Percentiles rank a stretch among this genome's conserved stretches.
These are phyloP conservation scores for Phytopythium helicoides DNA, from an alignment of 352 stramenopile genomes.

Conservation along the genomic window DNA sequence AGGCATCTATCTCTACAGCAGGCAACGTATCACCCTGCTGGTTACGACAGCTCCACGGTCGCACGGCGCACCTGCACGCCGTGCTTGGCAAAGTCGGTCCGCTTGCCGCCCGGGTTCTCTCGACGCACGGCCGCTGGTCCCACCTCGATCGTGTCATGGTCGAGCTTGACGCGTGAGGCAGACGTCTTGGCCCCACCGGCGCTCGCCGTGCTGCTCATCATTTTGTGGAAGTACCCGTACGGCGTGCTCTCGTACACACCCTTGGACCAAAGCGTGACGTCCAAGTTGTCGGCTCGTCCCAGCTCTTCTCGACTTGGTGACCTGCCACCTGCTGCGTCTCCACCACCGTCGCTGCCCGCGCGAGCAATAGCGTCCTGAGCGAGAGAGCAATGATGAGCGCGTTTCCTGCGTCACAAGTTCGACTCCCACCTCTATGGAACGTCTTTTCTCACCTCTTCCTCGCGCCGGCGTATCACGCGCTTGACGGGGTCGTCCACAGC, in stretches of 20 bases:
- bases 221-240: slow-evolving; percentile 86
- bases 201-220: slow-evolving; percentile 56
- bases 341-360: slow-evolving; percentile 23
- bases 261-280: slow-evolving; percentile 74
- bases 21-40: background rate
- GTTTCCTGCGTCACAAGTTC: too few relatives aligned
- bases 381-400: background rate
- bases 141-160: slow-evolving; percentile 71
- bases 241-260: slow-evolving; percentile 75
- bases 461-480: slow-evolving; percentile 51
- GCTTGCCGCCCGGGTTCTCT: slow-evolving; percentile 64
- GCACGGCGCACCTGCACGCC: slow-evolving; percentile 38
- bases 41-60: slow-evolving; percentile 47
- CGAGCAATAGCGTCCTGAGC: slow-evolving; percentile 45
- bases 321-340: slow-evolving; percentile 3
- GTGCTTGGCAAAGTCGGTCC: slow-evolving; percentile 48
- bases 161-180: slow-evolving; percentile 58
- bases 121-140: slow-evolving; percentile 34
- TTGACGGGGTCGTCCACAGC: slow-evolving; percentile 67
- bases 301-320: slow-evolving; percentile 7
- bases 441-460: slow-evolving; percentile 42
- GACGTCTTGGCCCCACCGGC: slow-evolving; percentile 48
- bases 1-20: too few relatives aligned
- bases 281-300: slow-evolving; percentile 60
- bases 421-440: too few relatives aligned